Evolutionary conservation across 2,329 filamentous ascomycete genomes (phyloP), one percentile per base, ranked within the genome.

Genomic region (Graphilbum sp.): DNA sequence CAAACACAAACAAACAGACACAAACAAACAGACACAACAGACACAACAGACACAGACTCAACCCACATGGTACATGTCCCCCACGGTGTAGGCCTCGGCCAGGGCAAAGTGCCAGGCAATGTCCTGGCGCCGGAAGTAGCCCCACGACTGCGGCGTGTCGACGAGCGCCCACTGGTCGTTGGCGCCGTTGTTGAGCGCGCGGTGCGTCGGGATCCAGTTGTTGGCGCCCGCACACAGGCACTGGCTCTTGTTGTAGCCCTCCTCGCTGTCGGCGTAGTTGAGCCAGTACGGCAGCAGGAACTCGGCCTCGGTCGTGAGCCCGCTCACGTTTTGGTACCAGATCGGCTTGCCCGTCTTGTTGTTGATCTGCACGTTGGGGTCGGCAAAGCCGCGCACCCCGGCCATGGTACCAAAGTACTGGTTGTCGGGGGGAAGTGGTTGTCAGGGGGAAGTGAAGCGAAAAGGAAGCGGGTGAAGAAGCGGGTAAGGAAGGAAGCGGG

Each of bases 351-450:
- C 60, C 45, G 61, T 56, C 43, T 61, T 55, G 9, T 57, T 45
- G 42, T 66, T 65, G 32, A 64, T 49, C 46, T 67, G 62, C 2
- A 64, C 61, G 43, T 70, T 70, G 9, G 66, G 66, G 44, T 72
- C 67, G 34, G 63, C 65, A 50, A 72, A 70, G 10, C 66, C 66
- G 31, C 67, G 59, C 18, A 69, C 61, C 25, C 65, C 66, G 15
- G 64, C 59, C 64, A 69, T 67, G 4, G 64, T 66, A 3, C 65
- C 66, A 48, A 67, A 69, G 44, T 69, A 69, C 60, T 69, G n/a
- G n/a, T n/a, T n/a, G n/a, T n/a, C n/a, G n/a, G n/a, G n/a, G n/a
- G n/a, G n/a, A n/a, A n/a, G n/a, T n/a, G n/a, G n/a, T n/a, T n/a
- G n/a, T n/a, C n/a, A n/a, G n/a, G n/a, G n/a, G n/a, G n/a, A n/a